Percentiles rank a stretch among this genome's conserved stretches.
phyloP scores from a whole-genome alignment of 192 early-diverging fungal species.

The Coemansia sp. region DNA sequence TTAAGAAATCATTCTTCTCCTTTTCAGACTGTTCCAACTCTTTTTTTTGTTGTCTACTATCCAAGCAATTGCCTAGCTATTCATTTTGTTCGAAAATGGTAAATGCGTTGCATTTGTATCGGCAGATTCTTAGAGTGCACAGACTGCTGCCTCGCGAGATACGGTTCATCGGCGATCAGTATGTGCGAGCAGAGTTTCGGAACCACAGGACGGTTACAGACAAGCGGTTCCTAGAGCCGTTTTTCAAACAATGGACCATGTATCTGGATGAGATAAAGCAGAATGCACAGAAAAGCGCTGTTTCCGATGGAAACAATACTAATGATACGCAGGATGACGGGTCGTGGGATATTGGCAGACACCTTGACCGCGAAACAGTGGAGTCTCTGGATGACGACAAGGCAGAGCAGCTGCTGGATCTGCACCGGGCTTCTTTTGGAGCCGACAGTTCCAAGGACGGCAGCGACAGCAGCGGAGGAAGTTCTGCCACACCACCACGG shows the following conservation, averaged over 20 bases:
- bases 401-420: conserved; percentile 51
- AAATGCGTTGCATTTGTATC: conserved; percentile 33
- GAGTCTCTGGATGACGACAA: conserved; percentile 50
- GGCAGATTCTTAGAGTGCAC: conserved; percentile 40
- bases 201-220: conserved; percentile 47
- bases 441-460: neutral
- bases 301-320: neutral
- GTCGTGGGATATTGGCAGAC: conserved; percentile 22
- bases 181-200: conserved; percentile 50
- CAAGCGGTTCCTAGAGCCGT: conserved; percentile 36
- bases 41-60: neutral
- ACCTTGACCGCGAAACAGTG: conserved; percentile 34
- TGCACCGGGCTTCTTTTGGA: conserved; percentile 36
- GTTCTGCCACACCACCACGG: conserved; percentile 4
- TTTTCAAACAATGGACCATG: conserved; percentile 47
- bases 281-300: neutral
- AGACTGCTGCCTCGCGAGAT: conserved; percentile 44
- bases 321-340: neutral
- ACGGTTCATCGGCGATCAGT: conserved; percentile 56
- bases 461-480: neutral
- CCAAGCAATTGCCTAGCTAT: neutral
- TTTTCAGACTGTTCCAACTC: no score
- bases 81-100: conserved; percentile 11
- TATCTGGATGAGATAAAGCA: conserved; percentile 33
- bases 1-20: no score